Conservation (phyloP, 139 green algal species). For the Gonium pectorale region DNA sequence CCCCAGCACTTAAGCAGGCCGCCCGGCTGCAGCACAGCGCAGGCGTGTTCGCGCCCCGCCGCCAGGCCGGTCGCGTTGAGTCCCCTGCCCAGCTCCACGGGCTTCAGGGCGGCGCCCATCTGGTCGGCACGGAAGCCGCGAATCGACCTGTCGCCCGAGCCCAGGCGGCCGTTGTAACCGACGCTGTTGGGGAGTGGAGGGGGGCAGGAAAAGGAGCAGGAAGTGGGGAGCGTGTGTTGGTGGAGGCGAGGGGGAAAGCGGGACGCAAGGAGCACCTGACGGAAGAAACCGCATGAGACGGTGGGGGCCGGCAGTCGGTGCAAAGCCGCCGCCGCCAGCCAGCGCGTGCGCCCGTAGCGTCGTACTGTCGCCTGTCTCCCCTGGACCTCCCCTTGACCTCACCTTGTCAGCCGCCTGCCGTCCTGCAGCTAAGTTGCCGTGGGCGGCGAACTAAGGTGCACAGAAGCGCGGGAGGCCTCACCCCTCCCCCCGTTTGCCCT, state of each 20-base stretch:
- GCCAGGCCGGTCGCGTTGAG: background rate
- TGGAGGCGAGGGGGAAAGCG: background rate
- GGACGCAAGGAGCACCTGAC: background rate
- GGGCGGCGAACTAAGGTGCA: no score
- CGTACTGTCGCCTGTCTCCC: no score
- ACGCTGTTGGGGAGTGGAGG: background rate
- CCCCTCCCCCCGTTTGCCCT: no score
- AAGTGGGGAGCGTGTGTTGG: no score
- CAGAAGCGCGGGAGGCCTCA: no score
- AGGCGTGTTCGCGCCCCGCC: background rate
- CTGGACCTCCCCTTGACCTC: no score
- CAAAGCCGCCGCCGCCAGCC: no score
- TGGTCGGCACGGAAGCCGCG: background rate
- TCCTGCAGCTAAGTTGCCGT: no score
- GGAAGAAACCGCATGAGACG: no score
- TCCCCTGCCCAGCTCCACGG: background rate
- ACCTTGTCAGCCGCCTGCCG: no score
- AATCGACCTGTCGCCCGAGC: background rate
- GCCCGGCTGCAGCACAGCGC: conserved; percentile 10
- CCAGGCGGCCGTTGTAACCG: background rate
- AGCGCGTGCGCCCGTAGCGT: no score
- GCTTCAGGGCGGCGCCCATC: background rate
- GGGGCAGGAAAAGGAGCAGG: background rate
- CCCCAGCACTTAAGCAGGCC: conserved; percentile 16
- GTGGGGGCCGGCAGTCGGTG: no score